Percentiles rank a stretch among this genome's conserved stretches.
phyloP scores from a whole-genome alignment of 2,329 filamentous ascomycete genomes.

The Aureobasidium sp. region DNA sequence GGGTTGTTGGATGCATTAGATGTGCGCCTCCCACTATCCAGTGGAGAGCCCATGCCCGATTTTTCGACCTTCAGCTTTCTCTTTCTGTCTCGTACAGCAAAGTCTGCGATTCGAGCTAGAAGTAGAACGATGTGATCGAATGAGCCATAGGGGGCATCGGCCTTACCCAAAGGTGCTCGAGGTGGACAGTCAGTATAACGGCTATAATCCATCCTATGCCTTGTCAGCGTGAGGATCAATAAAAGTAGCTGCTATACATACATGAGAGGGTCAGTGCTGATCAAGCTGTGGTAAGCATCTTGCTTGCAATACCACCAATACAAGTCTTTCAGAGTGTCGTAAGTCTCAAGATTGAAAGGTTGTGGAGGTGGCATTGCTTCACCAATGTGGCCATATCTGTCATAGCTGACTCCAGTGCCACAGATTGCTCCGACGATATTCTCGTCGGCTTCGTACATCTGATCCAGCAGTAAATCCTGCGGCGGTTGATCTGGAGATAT shows the following conservation, averaged over 20 bases:
- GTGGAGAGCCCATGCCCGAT: slow-evolving; percentile 42
- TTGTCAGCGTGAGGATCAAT: slow-evolving; percentile 22
- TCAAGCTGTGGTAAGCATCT: slow-evolving; percentile 82
- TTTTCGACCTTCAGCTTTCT: slow-evolving; percentile 67
- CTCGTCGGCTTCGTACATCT: slow-evolving; percentile 45
- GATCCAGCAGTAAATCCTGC: slow-evolving; percentile 27
- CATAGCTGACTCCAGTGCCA: slow-evolving; percentile 52
- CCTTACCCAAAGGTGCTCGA: slow-evolving; percentile 67
- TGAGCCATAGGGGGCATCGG: slow-evolving; percentile 77
- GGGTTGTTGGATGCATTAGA: not conserved
- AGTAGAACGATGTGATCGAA: slow-evolving; percentile 83
- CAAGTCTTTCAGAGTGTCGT: slow-evolving; percentile 74
- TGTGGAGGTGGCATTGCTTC: slow-evolving; percentile 22
- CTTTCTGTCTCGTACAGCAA: slow-evolving; percentile 66
- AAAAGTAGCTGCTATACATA: slow-evolving; percentile 44
- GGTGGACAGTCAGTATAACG: slow-evolving; percentile 85
- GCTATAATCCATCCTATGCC: slow-evolving; percentile 64
- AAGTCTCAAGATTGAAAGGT: slow-evolving; percentile 62
- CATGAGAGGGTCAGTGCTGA: slow-evolving; percentile 81
- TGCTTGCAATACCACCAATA: slow-evolving; percentile 97
- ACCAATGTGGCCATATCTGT: slow-evolving; percentile 47
- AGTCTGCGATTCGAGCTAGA: slow-evolving; percentile 71
- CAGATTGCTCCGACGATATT: slow-evolving; percentile 52
- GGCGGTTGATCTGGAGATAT: not conserved
- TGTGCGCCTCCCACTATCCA: not conserved